Evolutionary conservation across 2,329 filamentous ascomycete genomes (phyloP).

Genomic region (Exserohilum rostratum): DNA sequence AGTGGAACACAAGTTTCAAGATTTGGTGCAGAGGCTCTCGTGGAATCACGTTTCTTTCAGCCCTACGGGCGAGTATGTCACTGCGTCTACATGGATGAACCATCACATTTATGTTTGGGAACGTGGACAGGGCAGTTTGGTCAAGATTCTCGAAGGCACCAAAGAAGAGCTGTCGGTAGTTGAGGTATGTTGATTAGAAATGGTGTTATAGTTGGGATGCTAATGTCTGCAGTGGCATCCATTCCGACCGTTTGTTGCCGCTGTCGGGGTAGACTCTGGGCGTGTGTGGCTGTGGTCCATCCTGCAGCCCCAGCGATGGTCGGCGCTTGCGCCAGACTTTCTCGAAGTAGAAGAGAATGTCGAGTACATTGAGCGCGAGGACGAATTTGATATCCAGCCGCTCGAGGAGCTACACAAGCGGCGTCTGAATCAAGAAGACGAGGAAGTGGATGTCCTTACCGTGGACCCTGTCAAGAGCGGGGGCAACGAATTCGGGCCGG

Average conservation of each 20-base stretch:
- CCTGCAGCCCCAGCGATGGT: conserved; percentile 94
- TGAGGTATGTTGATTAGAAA: conserved; percentile 56
- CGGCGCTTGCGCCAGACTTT: conserved; percentile 93
- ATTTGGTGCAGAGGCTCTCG: conserved; percentile 90
- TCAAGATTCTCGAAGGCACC: conserved; percentile 95
- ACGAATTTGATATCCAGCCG: conserved; percentile 97
- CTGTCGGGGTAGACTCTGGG: conserved; percentile 90
- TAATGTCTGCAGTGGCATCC: conserved; percentile 75
- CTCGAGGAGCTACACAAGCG: conserved; percentile 93
- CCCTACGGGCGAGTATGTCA: conserved; percentile 91
- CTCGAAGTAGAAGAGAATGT: conserved; percentile 98
- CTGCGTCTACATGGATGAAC: conserved; percentile 96
- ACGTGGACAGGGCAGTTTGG: conserved; percentile 86
- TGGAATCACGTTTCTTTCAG: conserved; percentile 99
- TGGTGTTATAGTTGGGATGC: background rate
- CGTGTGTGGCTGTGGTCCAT: conserved; percentile 97
- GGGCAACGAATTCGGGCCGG: conserved; percentile 56
- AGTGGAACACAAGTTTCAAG: conserved; percentile 97
- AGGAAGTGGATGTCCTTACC: conserved; percentile 88
- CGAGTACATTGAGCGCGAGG: conserved; percentile 92
- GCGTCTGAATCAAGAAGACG: conserved; percentile 87
- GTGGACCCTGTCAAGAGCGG: conserved; percentile 65
- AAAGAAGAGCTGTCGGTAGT: conserved; percentile 96
- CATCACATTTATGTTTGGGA: conserved; percentile 99
- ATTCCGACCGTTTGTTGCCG: conserved; percentile 81